phyloP scores from a whole-genome alignment of 441 rosid species.

The Cnidoscolus chayamansa region DNA sequence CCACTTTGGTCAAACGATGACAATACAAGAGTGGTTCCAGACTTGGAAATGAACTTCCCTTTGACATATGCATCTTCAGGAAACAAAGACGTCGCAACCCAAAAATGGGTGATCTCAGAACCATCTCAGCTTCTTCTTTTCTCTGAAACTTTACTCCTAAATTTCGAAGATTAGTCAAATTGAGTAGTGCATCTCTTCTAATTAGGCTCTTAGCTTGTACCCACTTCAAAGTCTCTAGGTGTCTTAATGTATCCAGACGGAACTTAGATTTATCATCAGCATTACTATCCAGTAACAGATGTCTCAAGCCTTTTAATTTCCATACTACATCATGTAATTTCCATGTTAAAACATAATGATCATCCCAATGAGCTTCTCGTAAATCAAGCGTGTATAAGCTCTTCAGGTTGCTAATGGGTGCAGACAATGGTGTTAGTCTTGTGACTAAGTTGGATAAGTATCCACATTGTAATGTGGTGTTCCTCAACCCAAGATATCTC shows the following conservation, averaged over 20 bases:
- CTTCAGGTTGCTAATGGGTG: not conserved
- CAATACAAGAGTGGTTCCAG: not conserved
- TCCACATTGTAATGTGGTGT: too few relatives aligned
- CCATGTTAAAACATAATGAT: accelerated
- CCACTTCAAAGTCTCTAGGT: conserved; percentile 7
- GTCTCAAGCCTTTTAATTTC: conserved; percentile 11
- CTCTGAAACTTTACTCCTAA: not conserved
- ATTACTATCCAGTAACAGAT: not conserved
- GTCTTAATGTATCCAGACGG: not conserved
- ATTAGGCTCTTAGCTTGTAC: not conserved
- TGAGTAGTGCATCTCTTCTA: not conserved
- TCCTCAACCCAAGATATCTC: conserved; percentile 11
- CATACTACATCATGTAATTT: not conserved
- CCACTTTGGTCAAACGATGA: not conserved
- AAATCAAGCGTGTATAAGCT: not conserved
- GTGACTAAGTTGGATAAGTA: too few relatives aligned
- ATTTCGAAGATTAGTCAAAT: conserved; percentile 12
- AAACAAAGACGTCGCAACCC: not conserved
- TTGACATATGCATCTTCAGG: not conserved
- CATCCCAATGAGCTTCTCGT: not conserved
- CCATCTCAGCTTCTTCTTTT: not conserved
- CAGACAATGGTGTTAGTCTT: not conserved
- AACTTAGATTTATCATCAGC: too few relatives aligned
- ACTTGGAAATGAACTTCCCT: not conserved
- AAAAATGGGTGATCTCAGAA: not conserved